phyloP scores from a whole-genome alignment of 345 rosid genomes.

The Heritiera fomes region DNA sequence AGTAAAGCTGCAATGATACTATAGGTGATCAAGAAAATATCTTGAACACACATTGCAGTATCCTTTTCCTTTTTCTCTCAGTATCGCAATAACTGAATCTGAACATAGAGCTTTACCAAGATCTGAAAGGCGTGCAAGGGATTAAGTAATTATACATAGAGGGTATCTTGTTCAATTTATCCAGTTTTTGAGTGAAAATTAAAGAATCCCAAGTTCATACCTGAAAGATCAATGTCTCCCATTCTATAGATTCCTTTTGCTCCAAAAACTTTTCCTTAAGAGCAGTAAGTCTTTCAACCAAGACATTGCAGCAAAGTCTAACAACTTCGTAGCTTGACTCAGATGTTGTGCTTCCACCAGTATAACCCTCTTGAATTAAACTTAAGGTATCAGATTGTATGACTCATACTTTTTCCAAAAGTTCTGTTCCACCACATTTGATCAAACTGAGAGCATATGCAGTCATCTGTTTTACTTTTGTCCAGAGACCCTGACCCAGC shows the following conservation, averaged over 20 bases:
- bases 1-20: not conserved
- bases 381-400: slow-evolving; percentile 70
- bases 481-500: slow-evolving; percentile 91
- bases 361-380: slow-evolving; percentile 68
- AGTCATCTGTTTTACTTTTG: slow-evolving; percentile 84
- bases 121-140: not conserved
- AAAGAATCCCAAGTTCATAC: slow-evolving; percentile 31
- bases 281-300: slow-evolving; percentile 62
- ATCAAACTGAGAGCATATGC: slow-evolving; percentile 71
- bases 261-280: slow-evolving; percentile 46
- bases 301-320: slow-evolving; percentile 59
- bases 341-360: slow-evolving; percentile 83
- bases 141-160: no score
- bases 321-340: slow-evolving; percentile 80
- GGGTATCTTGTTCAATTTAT: not conserved
- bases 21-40: not conserved
- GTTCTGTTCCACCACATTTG: slow-evolving; percentile 44
- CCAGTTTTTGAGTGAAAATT: not conserved
- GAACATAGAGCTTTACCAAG: no score
- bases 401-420: slow-evolving; percentile 62
- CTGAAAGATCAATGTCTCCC: slow-evolving; percentile 70
- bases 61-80: no score
- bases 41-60: no score
- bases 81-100: no score
- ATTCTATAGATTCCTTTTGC: slow-evolving; percentile 47